Base-by-base conservation (phyloP, 2,329 filamentous ascomycete species). In the Fusarium chuoi region DNA sequence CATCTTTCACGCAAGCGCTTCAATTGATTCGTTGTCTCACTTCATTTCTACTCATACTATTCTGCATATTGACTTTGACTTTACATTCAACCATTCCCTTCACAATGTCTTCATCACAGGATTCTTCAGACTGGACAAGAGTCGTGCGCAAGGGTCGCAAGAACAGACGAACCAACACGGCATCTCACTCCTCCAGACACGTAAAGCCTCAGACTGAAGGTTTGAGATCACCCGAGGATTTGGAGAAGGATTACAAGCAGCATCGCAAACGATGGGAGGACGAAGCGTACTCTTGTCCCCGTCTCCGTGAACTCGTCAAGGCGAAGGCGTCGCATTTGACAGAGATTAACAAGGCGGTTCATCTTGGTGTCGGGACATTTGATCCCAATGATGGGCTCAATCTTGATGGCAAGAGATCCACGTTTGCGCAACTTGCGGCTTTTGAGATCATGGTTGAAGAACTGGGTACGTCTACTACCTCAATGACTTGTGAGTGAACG, bases 331-430 rank as follows among this genome's bases (percentile, higher is more conserved):
- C 62, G 4, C 48, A 33, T 20, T 71, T 73, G 42, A 56, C 35
- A 13, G 24, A 38, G 0, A 57, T 81, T 4, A 65, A 70, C 17
- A 61, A 70, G 14, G 89, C 88, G 3, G 75, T 90, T 11, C 90
- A 88, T 67, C 82, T 91, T 10, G 89, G 89, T 0, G 79, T 88
- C 5, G 89, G 89, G 5, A 84, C 87, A 0, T 89, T 89, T 68
- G 87, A 89, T 57, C 87, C 87, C 5, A 79, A 80, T 7, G 84
- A 87, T 49, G 85, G 83, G 2, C 83, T 55, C 1, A 55, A 82
- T 0, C 85, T 82, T 81, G 83, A 85, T n/a, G 81, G 82, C 5
- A 85, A 84, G 69, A 81, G 85, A 55, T 83, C 83, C 6, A 84
- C 87, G 3, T 87, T 87, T 68, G 75, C 87, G 45, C 89, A 91